Base-by-base conservation (phyloP, 805 yeast species). In the Starmerella etchellsii region DNA sequence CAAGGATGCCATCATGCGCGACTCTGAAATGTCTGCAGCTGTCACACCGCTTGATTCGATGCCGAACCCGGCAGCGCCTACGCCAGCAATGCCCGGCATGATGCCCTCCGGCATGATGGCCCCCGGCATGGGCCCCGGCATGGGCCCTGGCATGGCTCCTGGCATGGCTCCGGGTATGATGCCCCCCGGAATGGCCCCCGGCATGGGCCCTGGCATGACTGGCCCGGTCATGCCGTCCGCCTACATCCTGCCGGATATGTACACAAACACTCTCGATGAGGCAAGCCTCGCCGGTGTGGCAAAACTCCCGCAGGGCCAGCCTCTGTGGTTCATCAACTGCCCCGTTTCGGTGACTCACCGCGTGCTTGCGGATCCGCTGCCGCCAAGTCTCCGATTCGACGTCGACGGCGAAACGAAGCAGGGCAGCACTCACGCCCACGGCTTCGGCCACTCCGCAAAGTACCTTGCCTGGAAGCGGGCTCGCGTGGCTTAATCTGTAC, bases 361-460 rank as follows among this genome's bases (percentile, higher is more conserved):
- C 14, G 37, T 51, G n/a, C 46, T 33, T 13, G 31, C 40, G 19
- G 55, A 52, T 30, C 52, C 55, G 14, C 38, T 53, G 23, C 54
- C 51, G 21, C 45, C 43, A 10, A 38, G 37, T 13, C 40, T 43
- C 31, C 34, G 44, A 26, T 53, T 53, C 41, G 51, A 42, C 19
- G 29, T 42, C 25, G 53, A 51, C 18, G 53, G 54, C 19, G 58
- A 51, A 37, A 43, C 57, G 9, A 58, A 53, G 29, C 46, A 50
- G n/a, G 54, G 52, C n/a, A 51, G 48, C 3, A 53, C 54, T 3
- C 48, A 41, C 3, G 45, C 55, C 9, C 44, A 41, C 28, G 69
- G 70, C 28, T 55, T 77, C 28, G 84, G 93, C 5, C 93, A 83
- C 53, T 72, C 81, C 38, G 82, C 84, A 2, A 67, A 69, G 53